These are phyloP conservation scores for Calvatia gigantea DNA, from an alignment of 768 basidiomycete genomes.

Conservation along the genomic window DNA sequence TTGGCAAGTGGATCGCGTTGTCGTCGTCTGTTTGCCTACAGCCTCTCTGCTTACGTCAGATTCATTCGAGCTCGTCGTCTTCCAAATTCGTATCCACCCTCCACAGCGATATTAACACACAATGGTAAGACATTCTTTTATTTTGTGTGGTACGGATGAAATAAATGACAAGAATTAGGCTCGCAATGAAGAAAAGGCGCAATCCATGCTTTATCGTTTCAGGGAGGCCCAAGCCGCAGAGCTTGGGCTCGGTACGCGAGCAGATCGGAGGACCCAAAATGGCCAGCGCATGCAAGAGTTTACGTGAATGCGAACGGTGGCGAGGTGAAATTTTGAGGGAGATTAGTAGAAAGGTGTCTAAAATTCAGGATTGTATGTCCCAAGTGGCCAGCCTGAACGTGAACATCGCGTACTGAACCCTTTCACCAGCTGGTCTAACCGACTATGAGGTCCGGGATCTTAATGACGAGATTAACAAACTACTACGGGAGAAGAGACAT, in stretches of 20 bases:
- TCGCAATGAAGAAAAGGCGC: slow-evolving; percentile 97
- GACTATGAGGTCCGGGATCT: slow-evolving; percentile 96
- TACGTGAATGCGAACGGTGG: slow-evolving; percentile 94
- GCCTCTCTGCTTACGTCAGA: slow-evolving; percentile 2
- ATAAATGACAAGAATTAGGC: slow-evolving; percentile 49
- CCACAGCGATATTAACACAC: background rate
- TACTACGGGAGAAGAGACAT: slow-evolving; percentile 92
- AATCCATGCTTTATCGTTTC: slow-evolving; percentile 93
- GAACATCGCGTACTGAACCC: background rate
- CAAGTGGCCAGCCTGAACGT: too few relatives aligned
- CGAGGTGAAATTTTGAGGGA: slow-evolving; percentile 93
- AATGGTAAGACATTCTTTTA: slow-evolving; percentile 11
- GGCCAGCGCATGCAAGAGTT: slow-evolving; percentile 87
- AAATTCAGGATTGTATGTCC: slow-evolving; percentile 89
- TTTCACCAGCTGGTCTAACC: slow-evolving; percentile 71
- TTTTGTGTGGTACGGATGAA: background rate
- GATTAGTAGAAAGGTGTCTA: slow-evolving; percentile 94
- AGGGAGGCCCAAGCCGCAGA: slow-evolving; percentile 96
- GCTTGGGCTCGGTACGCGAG: slow-evolving; percentile 83
- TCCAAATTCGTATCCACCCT: too few relatives aligned
- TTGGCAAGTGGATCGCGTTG: background rate
- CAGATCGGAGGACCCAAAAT: slow-evolving; percentile 87
- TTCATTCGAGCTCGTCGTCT: too few relatives aligned
- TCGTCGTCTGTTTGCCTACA: slow-evolving; percentile 1
- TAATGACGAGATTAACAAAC: slow-evolving; percentile 96